Evolutionary conservation across 345 rosid genomes (phyloP).

Genomic region (Triadica sebifera): DNA sequence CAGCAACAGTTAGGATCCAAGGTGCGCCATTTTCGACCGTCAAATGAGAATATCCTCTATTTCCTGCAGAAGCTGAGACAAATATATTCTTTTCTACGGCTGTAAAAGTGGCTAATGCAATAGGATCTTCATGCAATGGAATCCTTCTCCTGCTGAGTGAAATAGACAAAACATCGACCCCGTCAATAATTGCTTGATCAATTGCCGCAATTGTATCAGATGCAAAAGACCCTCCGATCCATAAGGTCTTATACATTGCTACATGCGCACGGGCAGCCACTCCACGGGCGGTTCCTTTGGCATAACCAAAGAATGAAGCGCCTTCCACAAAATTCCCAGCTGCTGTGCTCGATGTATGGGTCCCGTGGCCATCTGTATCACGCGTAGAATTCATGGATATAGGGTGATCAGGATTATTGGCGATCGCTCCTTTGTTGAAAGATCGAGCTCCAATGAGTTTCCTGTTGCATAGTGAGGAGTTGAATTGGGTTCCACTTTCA

Average conservation of each 20-base stretch:
- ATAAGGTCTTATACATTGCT: constrained; percentile 33
- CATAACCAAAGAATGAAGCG: constrained; percentile 34
- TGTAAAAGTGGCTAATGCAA: constrained; percentile 36
- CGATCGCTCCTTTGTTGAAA: constrained; percentile 30
- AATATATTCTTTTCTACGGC: constrained; percentile 28
- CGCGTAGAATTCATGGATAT: constrained; percentile 28
- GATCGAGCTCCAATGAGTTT: constrained; percentile 35
- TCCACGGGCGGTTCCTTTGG: constrained; percentile 22
- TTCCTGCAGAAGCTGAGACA: constrained; percentile 28
- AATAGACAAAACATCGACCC: constrained; percentile 20
- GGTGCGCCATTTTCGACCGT: constrained; percentile 37
- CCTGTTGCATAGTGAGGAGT: constrained; percentile 26
- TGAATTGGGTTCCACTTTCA: constrained; percentile 25
- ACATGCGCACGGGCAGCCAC: constrained; percentile 22
- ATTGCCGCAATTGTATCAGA: constrained; percentile 28
- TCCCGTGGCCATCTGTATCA: constrained; percentile 30
- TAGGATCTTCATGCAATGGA: constrained; percentile 26
- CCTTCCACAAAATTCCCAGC: constrained; percentile 29
- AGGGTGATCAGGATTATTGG: constrained; percentile 8
- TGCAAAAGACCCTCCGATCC: constrained; percentile 15
- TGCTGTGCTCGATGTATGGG: constrained; percentile 32
- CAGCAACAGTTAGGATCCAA: constrained; percentile 39
- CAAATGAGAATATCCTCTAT: constrained; percentile 13
- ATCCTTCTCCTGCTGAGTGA: constrained; percentile 21
- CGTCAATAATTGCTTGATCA: constrained; percentile 23